These are phyloP conservation scores for Iris macrosiphon DNA, from an alignment of 106 monocot species.

Conservation along the genomic window DNA sequence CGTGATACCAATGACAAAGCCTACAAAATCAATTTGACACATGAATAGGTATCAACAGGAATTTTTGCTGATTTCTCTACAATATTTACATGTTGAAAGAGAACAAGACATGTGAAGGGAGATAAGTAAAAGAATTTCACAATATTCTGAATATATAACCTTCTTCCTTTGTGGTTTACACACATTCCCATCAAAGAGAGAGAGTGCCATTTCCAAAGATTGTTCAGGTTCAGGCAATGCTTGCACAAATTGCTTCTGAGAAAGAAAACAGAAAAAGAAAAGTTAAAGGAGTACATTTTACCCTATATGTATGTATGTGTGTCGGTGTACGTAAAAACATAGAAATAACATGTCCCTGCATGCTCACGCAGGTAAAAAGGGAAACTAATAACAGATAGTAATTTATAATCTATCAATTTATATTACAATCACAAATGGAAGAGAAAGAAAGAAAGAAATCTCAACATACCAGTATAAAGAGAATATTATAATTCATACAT, in stretches of 20 bases:
- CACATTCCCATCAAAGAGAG: slow-evolving; percentile 28
- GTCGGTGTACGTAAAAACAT: too few relatives aligned
- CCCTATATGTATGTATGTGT: too few relatives aligned
- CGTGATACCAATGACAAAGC: slow-evolving; percentile 58
- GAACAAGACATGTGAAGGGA: not conserved
- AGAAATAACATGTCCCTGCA: too few relatives aligned
- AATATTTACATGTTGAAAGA: not conserved
- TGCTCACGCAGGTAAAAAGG: too few relatives aligned
- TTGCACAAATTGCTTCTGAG: slow-evolving; percentile 32
- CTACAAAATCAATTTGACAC: slow-evolving; percentile 29
- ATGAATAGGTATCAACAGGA: slow-evolving; percentile 1
- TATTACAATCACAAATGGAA: too few relatives aligned
- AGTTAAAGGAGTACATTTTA: not conserved
- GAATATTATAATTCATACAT: too few relatives aligned
- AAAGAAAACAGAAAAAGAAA: slow-evolving; percentile 5
- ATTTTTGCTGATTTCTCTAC: not conserved
- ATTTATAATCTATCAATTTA: too few relatives aligned
- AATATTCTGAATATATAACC: slow-evolving; percentile 25
- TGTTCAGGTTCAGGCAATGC: slow-evolving; percentile 60
- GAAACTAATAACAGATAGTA: too few relatives aligned
- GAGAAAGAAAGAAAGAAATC: too few relatives aligned
- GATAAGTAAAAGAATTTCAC: not conserved
- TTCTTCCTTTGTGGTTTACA: slow-evolving; percentile 43
- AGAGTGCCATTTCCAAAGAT: slow-evolving; percentile 65
- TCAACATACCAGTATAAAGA: too few relatives aligned